phyloP scores from a whole-genome alignment of 1,284 basidiomycete species.

The Anthracocystis panici-leucophaei region DNA sequence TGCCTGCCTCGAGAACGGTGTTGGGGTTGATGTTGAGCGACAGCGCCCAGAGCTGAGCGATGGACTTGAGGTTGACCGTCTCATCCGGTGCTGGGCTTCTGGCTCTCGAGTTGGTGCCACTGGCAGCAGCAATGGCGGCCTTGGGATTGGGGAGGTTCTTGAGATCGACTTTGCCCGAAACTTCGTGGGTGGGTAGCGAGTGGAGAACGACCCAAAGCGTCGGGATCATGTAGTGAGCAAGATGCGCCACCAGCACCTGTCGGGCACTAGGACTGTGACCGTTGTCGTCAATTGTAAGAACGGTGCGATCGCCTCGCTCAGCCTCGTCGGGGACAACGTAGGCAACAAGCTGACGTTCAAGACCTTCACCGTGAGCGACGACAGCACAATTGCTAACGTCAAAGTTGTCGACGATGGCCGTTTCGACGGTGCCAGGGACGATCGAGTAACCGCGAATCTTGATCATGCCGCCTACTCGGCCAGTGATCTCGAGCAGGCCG shows the following conservation, averaged over 20 bases:
- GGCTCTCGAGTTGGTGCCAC: constrained; percentile 43
- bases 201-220: constrained; percentile 66
- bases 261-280: constrained; percentile 64
- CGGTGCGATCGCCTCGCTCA: constrained; percentile 35
- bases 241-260: constrained; percentile 44
- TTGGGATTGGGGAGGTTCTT: constrained; percentile 62
- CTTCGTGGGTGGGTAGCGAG: constrained; percentile 64
- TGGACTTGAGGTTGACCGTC: constrained; percentile 57
- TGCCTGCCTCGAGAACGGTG: constrained; percentile 51
- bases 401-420: constrained; percentile 64
- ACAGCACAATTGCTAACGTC: constrained; percentile 65
- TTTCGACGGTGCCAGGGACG: constrained; percentile 63
- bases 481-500: constrained; percentile 66
- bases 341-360: constrained; percentile 66
- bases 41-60: constrained; percentile 64
- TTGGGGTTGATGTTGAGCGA: constrained; percentile 61
- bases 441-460: constrained; percentile 68
- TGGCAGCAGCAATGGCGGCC: constrained; percentile 48
- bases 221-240: constrained; percentile 69
- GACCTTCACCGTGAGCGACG: constrained; percentile 63
- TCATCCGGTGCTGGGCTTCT: constrained; percentile 47
- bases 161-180: constrained; percentile 68
- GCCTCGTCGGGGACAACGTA: constrained; percentile 64
- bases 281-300: constrained; percentile 56
- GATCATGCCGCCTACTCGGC: constrained; percentile 68